These are phyloP conservation scores for Talaromyces ruber DNA, from an alignment of 495 filamentous ascomycete genomes.

Conservation along the genomic window DNA sequence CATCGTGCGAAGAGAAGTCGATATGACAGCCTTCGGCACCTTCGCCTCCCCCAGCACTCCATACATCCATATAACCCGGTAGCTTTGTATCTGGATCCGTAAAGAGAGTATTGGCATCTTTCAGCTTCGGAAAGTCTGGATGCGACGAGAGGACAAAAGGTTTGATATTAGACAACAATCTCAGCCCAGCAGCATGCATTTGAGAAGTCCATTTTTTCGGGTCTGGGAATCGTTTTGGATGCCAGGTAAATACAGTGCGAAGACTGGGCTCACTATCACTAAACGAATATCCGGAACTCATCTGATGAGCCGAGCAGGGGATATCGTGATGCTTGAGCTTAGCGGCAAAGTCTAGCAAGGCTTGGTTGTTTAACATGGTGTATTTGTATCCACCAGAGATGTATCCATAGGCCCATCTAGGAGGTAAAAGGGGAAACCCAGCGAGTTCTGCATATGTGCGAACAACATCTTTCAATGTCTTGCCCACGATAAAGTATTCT, in stretches of 20 bases:
- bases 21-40: constrained; percentile 61
- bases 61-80: constrained; percentile 50
- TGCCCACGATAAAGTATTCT: constrained; percentile 59
- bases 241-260: constrained; percentile 66
- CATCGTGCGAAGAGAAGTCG: constrained; percentile 56
- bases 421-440: constrained; percentile 54
- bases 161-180: constrained; percentile 62
- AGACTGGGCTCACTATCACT: constrained; percentile 56
- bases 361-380: constrained; percentile 53
- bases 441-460: constrained; percentile 55
- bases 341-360: constrained; percentile 48
- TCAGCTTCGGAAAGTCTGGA: constrained; percentile 50
- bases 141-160: constrained; percentile 59
- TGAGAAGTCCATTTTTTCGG: constrained; percentile 51
- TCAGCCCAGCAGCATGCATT: constrained; percentile 53
- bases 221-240: constrained; percentile 55
- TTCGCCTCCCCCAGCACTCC: constrained; percentile 60
- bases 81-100: constrained; percentile 43
- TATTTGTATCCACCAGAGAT: constrained; percentile 64
- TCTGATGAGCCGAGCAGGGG: constrained; percentile 63
- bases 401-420: constrained; percentile 61
- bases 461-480: constrained; percentile 55
- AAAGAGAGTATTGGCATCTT: constrained; percentile 48
- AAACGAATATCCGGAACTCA: constrained; percentile 66
- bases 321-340: constrained; percentile 55